These are phyloP conservation scores for Dactylellina cionopaga DNA, from an alignment of 2,329 filamentous ascomycete species.

Conservation along the genomic window DNA sequence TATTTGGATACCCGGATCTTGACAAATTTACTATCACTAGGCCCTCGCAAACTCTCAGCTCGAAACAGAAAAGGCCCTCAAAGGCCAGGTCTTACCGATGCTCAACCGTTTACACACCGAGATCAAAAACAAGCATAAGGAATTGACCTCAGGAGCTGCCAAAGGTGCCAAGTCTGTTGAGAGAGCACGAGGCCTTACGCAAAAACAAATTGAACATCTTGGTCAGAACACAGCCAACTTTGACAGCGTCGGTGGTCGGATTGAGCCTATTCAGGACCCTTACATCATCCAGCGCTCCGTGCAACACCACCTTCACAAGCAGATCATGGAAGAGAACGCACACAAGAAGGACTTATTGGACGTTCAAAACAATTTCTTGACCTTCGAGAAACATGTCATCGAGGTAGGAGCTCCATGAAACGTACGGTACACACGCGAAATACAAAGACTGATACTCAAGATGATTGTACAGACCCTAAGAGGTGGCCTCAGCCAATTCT, in stretches of 20 bases:
- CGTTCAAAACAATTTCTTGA: constrained; percentile 88
- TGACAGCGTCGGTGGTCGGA: constrained; percentile 73
- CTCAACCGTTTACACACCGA: constrained; percentile 92
- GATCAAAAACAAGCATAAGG: constrained; percentile 96
- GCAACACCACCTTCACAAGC: constrained; percentile 84
- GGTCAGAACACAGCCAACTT: constrained; percentile 84
- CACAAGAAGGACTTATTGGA: constrained; percentile 89
- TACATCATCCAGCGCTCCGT: constrained; percentile 87
- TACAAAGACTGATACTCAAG: not conserved
- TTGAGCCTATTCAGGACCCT: constrained; percentile 80
- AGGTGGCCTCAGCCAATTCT: constrained; percentile 82
- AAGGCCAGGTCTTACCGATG: constrained; percentile 83
- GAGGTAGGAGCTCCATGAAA: constrained; percentile 20
- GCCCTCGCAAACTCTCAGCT: constrained; percentile 86
- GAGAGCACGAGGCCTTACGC: constrained; percentile 83
- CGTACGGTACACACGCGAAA: no score
- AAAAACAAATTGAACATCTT: constrained; percentile 95
- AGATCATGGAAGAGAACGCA: constrained; percentile 95
- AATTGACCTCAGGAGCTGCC: constrained; percentile 79
- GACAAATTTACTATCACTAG: constrained; percentile 61
- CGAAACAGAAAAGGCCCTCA: constrained; percentile 91
- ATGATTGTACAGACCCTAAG: constrained; percentile 73
- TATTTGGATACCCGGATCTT: not conserved
- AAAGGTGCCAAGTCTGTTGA: constrained; percentile 92
- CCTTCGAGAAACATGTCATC: constrained; percentile 87